Conservation (phyloP, 2,329 filamentous ascomycete species). For the Arthrobotrys sphaeroides region DNA sequence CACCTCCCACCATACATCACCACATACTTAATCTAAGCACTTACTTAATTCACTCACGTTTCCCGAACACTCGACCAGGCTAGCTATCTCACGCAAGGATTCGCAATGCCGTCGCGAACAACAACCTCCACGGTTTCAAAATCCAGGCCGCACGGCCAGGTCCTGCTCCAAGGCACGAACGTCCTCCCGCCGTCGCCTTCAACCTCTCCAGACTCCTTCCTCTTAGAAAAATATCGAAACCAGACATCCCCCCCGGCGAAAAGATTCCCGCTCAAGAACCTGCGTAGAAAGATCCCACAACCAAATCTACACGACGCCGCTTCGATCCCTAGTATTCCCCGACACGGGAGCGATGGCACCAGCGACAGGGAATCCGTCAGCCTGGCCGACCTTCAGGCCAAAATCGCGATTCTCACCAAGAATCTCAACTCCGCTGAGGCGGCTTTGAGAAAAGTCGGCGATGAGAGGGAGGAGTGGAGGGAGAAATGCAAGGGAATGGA, state of each 20-base stretch:
- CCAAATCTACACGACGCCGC: conserved; percentile 41
- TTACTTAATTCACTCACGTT: too few species aligned
- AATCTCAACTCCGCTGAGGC: conserved; percentile 40
- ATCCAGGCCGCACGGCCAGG: conserved; percentile 24
- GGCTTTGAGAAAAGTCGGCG: conserved; percentile 50
- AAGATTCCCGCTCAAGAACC: conserved; percentile 38
- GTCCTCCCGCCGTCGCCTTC: conserved; percentile 34
- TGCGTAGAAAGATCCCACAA: conserved; percentile 39
- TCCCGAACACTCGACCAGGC: neutral
- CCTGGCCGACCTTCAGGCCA: conserved; percentile 27
- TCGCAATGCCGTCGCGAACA: conserved; percentile 32
- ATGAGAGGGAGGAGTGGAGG: conserved; percentile 54
- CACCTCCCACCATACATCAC: neutral
- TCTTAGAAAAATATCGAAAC: conserved; percentile 21
- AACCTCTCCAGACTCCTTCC: conserved; percentile 38
- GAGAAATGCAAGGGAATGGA: conserved; percentile 51
- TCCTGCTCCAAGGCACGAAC: conserved; percentile 11
- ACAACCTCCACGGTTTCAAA: conserved; percentile 31
- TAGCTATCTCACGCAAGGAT: neutral
- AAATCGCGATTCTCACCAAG: conserved; percentile 25
- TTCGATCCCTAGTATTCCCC: conserved; percentile 11
- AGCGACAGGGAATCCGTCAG: conserved; percentile 15
- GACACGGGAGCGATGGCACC: conserved; percentile 2
- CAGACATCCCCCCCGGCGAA: conserved; percentile 22
- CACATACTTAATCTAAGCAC: neutral